Conservation (phyloP, 2,329 filamentous ascomycete genomes). For the Didymella lethalis region DNA sequence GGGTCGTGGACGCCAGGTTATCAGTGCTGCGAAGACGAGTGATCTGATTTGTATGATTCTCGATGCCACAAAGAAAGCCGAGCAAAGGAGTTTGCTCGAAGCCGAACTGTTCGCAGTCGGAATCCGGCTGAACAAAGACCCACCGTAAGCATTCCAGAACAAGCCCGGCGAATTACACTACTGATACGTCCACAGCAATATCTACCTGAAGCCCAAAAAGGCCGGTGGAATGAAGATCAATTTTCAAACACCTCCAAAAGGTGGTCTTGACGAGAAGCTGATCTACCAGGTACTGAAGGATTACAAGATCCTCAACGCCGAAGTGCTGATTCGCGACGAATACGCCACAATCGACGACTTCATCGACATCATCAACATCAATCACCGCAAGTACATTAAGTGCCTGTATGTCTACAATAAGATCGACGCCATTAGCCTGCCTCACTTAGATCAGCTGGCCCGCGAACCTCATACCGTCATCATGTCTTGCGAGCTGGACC, state of each 20-base stretch:
- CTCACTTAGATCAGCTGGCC: constrained; percentile 90
- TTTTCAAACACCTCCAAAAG: constrained; percentile 87
- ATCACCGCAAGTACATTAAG: constrained; percentile 96
- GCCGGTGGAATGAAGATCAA: constrained; percentile 99
- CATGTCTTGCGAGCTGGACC: constrained; percentile 96
- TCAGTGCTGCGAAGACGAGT: constrained; percentile 97
- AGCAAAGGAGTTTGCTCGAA: constrained; percentile 89
- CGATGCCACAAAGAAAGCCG: constrained; percentile 94
- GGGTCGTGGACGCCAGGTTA: constrained; percentile 93
- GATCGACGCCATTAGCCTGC: constrained; percentile 92
- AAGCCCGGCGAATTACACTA: background rate
- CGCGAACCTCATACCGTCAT: constrained; percentile 93
- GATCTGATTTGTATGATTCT: constrained; percentile 97
- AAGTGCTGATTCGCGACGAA: constrained; percentile 94
- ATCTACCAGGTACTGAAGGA: constrained; percentile 95
- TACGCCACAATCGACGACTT: constrained; percentile 94
- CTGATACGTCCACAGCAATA: constrained; percentile 69
- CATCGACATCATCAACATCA: constrained; percentile 99
- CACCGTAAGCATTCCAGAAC: constrained; percentile 69
- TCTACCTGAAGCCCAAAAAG: constrained; percentile 95
- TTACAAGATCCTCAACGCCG: constrained; percentile 98
- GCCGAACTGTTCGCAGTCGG: constrained; percentile 94
- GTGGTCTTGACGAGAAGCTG: constrained; percentile 94
- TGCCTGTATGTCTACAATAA: constrained; percentile 99
- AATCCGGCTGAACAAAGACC: constrained; percentile 88